Base-by-base conservation (phyloP, 176 grass and related monocot genomes). In the Triticum aestivum region DNA sequence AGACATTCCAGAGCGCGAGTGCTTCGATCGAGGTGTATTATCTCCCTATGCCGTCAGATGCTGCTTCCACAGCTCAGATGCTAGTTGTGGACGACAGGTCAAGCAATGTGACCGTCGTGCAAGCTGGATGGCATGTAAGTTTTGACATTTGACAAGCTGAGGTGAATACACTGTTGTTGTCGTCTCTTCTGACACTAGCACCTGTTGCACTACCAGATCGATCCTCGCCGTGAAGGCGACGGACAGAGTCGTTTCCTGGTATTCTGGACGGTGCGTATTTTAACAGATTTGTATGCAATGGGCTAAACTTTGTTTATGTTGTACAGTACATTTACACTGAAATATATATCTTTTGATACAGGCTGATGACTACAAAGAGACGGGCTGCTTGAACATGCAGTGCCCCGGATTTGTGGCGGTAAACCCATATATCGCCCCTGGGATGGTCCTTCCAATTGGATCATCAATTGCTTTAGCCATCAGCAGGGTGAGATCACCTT, bases 91-190 rank as follows among this genome's bases (percentile, higher is more conserved):
- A 63, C 18, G 24, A 52, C 6, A 42, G 52, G 20, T 10, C 81
- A 8, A 54, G 29, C 61, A 54, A 44, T 4, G 0, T 24, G 12
- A 38, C 42, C 14, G 26, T 39, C 73, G 11, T 85, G 76, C 73
- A 85, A 54, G 5, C 30, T 68, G 73, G 83, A 56, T 78, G 83
- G 73, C 38, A 26, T 79, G 77, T 79, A 41, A 79, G 54, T 79
- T 63, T 63, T 63, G 17, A 39, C 52, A 39, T 79, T 79, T 61
- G 30, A 61, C 11, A 39, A 61, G 32, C 20, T 58, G 20, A 38
- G 58, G 18, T 21, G 34, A 71, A 5, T 4, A 71, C 21, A 13
- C 33, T 24, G 3, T 79, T 61, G 34, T 20, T 39, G 72, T 45
- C 6, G 58, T 37, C 18, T 76, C 71, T 84, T 45, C 42, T 76